A percentile compares a stretch with the other conserved stretches of the same genome.
Evolutionary conservation across 2,329 filamentous ascomycete species (phyloP).

Genomic region (Pestalotiopsis fici): DNA sequence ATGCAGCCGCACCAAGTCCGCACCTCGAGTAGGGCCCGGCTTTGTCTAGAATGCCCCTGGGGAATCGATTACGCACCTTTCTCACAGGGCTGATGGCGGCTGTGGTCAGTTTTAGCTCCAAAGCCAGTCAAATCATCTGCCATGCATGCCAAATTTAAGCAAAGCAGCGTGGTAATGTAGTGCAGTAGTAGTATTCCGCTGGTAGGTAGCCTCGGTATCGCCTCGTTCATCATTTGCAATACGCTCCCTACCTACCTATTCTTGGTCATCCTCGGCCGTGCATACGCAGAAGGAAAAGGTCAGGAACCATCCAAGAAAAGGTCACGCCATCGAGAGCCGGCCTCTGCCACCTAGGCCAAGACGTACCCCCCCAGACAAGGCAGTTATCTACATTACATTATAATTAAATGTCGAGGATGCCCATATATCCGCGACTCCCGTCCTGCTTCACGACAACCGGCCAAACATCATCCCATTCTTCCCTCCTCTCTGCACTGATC

Average conservation of each 20-base stretch:
- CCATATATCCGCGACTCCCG: conserved; percentile 3
- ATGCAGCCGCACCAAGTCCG: not conserved
- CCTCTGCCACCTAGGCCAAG: not conserved
- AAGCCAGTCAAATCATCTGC: no score
- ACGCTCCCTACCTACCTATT: no score
- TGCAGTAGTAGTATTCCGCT: not conserved
- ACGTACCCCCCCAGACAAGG: not conserved
- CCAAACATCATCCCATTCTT: not conserved
- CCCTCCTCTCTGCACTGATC: not conserved
- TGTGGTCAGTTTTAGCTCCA: not conserved
- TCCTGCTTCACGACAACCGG: not conserved
- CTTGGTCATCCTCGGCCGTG: not conserved
- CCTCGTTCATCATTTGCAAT: not conserved
- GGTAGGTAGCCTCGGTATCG: not conserved
- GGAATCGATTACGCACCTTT: not conserved
- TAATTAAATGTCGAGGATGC: not conserved
- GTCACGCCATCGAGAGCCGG: not conserved
- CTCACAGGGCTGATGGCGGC: not conserved
- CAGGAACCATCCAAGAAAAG: not conserved
- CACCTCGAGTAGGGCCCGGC: not conserved
- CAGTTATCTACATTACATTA: no score
- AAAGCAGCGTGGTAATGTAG: no score
- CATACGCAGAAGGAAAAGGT: not conserved
- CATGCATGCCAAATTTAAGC: not conserved
- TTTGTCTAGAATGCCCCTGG: not conserved